phyloP scores from a whole-genome alignment of 331 rosid genomes.

The Saraca asoca region DNA sequence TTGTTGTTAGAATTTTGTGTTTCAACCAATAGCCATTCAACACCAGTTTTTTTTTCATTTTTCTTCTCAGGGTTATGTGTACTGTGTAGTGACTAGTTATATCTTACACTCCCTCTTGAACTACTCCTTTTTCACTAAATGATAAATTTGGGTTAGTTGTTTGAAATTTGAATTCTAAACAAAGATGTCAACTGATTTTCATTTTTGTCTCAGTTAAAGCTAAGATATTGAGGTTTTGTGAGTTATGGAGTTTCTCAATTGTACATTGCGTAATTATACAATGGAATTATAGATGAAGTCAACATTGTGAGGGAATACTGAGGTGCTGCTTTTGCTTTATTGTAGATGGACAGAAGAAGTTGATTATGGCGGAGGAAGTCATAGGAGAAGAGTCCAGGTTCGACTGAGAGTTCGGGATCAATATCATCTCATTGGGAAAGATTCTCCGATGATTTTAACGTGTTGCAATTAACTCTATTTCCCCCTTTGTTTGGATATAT shows the following conservation, averaged over 20 bases:
- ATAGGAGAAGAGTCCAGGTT: conserved; percentile 75
- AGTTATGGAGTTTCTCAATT: background rate
- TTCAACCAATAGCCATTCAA: conserved; percentile 39
- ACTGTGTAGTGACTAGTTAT: conserved; percentile 26
- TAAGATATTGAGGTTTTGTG: background rate
- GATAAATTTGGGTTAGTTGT: conserved; percentile 49
- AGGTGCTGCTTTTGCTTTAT: conserved; percentile 36
- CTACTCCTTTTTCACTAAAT: conserved; percentile 27
- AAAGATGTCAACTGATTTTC: conserved; percentile 42
- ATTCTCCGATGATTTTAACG: conserved; percentile 60
- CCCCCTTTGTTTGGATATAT: conserved; percentile 4
- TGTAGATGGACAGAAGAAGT: conserved; percentile 74
- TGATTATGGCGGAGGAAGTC: conserved; percentile 89
- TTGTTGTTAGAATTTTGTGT: conserved; percentile 48
- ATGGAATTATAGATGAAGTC: conserved; percentile 38
- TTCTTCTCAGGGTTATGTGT: conserved; percentile 13
- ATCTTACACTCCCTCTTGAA: conserved; percentile 33
- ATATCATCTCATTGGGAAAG: conserved; percentile 76
- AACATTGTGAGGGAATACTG: conserved; percentile 32
- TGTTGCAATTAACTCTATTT: conserved; percentile 7
- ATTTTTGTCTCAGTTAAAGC: conserved; percentile 25
- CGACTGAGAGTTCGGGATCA: conserved; percentile 85
- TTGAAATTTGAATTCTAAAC: conserved; percentile 67
- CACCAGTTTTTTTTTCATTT: conserved; percentile 1
- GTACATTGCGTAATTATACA: no score